Base-by-base conservation (phyloP, 768 basidiomycete species). In the Sistotremastrum niveocremeum region DNA sequence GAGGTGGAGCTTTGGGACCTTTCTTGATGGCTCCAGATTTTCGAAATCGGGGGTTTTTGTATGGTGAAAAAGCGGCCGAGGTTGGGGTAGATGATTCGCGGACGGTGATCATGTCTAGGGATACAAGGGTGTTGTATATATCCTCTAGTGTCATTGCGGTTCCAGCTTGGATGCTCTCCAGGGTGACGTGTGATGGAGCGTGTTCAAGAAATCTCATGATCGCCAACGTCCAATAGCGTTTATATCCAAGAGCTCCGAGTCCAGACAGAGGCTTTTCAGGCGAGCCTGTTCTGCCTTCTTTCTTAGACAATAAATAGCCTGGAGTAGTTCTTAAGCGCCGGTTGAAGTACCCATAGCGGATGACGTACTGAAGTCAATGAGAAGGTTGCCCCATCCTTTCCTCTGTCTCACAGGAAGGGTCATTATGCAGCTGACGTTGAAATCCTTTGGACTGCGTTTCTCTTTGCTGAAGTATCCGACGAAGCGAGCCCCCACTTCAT, bases 341-440 rank as follows among this genome's bases (percentile, higher is more conserved):
- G 30, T 44, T 28, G 37, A 41, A 33, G 31, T 35, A n/a, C 11
- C n/a, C 6, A 39, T 44, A 28, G 42, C 44, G 35, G n/a, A 35
- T 36, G 4, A 74, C 89, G 57, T 59, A 97, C 94, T 99, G 66
- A 99, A 98, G 64, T 98, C 95, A 54, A 99, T 98, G 55, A 99
- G 72, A 46, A 89, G 72, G 62, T 90, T 89, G 8, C 95, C 95
- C 93, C 94, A 99, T 0, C 95, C 95, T 62, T 84, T 81, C 51
- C 94, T 69, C 63, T 97, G 94, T 52, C 91, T 69, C 36, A 97
- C 84, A 2, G 95, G 95, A 12, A 99, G 67, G 11, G 95, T 98
- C 93, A 99, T 97, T 59, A 99, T 99, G 69, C 95, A 99, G 62
- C 90, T 94, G 53, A 99, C 80, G 66, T 99, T 99, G 62, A 90